Base-by-base conservation (phyloP, 1,284 basidiomycete species). In the Tetrapyrgos nigripes region DNA sequence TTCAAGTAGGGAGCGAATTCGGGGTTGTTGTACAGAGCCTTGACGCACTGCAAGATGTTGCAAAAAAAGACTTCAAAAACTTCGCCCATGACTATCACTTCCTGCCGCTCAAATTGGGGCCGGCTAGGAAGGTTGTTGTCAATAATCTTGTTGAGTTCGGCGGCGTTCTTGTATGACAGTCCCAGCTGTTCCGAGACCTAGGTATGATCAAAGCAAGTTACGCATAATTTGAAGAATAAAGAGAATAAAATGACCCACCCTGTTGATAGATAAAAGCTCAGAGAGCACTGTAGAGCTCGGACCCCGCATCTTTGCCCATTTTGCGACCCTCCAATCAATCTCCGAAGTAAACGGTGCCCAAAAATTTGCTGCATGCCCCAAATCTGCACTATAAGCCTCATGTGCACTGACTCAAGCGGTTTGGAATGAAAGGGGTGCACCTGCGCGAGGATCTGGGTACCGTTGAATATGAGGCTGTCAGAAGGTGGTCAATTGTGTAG, bases 291-390 rank as follows among this genome's bases (percentile, higher is more conserved):
- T 62, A 0, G 61, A 61, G 31, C 45, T n/a, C 4, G 45, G 5
- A 10, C 63, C 63, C 2, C 63, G 51, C 14, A 58, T 23, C 21
- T 65, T 65, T 2, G 61, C 63, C 63, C 63, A 65, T 4, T 50
- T 43, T 3, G 59, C 63, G 4, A 65, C 31, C 26, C 60, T 53
- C 63, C 63, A 65, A 21, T 65, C 62, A 3, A 63, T 24, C 48
- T 64, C 49, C 0, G 64, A 67, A 6, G 27, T 28, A 24, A 47
- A 47, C 21, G 27, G 45, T 11, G 45, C 45, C 45, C 45, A 47
- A 26, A 19, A 3, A 19, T 53, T 53, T 8, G 31, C 14, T 8
- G 8, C 31, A 33, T 33, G 31, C 14, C 31, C 31, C 14, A 14
- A 14, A 19, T 14, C 4, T 4, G 4, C 31, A 4, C 21, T 19